Evolutionary conservation across 1,139 yeast genomes (phyloP), one percentile per base, ranked within the genome.

Genomic region (Pichia sp.): DNA sequence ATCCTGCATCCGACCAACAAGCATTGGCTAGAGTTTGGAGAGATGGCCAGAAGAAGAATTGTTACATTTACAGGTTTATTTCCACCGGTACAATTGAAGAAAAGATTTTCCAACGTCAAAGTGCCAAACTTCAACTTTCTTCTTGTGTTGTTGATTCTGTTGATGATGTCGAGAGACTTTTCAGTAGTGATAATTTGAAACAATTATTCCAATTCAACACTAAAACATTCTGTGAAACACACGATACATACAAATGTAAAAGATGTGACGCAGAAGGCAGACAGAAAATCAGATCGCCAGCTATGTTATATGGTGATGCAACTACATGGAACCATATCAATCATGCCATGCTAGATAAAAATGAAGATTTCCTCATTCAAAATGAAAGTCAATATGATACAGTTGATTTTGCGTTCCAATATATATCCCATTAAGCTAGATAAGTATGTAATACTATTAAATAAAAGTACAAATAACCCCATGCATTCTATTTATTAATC

Each of bases 1-100:
- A 93, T 60, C 99, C 99, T 0, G 99, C 99, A 0, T 86, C 97
- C 3, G 99, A 93, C 64, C 99, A 93, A 65, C 99, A 93, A 68
- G 99, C 99, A 0, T 73, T 93, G 52, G 99, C 99, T 0, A 79
- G 99, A 66, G 96, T 93, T 4, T 93, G 99, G 99, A 84, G 99
- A 73, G 99, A 93, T 69, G 99, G 99, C 0, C 99, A 93, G 62
- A 91, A 88, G 74, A 93, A 93, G 67, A 96, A 88, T 66, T 93
- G 99, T 69, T 93, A 85, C 61, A 94, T 93, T 45, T 93, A 93
- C 64, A 74, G 99, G 57, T 90, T 93, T 57, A 91, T 93, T 51
- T 79, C 95, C 12, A 91, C 98, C 0, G 99, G 99, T 20, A 83
- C 97, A 0, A 93, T 93, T 47, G 99, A 93, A 62, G 99, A 93